Base-by-base conservation (phyloP, 2,329 filamentous ascomycete genomes). In the Fusarium annulatum region DNA sequence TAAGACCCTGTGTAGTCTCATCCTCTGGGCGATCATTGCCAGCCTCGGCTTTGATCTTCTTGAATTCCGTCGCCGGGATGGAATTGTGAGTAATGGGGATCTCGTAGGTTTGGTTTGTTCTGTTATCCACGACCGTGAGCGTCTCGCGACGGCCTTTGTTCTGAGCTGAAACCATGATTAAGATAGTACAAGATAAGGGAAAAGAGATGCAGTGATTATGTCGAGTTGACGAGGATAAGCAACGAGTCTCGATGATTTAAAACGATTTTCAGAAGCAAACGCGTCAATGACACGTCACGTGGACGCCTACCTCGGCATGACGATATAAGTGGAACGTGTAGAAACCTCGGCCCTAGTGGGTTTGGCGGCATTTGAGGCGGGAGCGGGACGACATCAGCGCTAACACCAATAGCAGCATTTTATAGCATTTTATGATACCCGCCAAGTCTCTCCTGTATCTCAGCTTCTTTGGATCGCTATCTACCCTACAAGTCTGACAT, bases 51-150 rank as follows among this genome's bases (percentile, higher is more conserved):
- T 83, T 85, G 77, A 88, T 87, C 76, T 86, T 85, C 77, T 87
- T 87, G 80, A 87, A 84, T 67, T 87, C 86, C 7, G 85, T 86
- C 19, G 86, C 86, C 36, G 81, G 80, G n/a, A 88, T 82, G 2
- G 85, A 83, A 76, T 87, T 88, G 77, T 86, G 78, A 56, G 79
- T 81, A 76, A 88, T 87, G 64, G 86, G 85, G 39, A 88, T 78
- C 76, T 86, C 84, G 63, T 87, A 87, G 26, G 80, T 77, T 73
- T 84, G 82, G 60, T 84, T 84, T 7, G 86, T 87, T 64, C 86
- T 84, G 79, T 87, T 87, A 76, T 88, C 86, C 41, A 84, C 79
- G 30, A 86, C 84, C 21, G 84, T 86, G 70, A 86, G 77, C 45
- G 81, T 79, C 73, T 80, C 76, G 30, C 76, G 76, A 18, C 56